phyloP scores from a whole-genome alignment of 2,329 filamentous ascomycete species.

The Cercospora sesami region DNA sequence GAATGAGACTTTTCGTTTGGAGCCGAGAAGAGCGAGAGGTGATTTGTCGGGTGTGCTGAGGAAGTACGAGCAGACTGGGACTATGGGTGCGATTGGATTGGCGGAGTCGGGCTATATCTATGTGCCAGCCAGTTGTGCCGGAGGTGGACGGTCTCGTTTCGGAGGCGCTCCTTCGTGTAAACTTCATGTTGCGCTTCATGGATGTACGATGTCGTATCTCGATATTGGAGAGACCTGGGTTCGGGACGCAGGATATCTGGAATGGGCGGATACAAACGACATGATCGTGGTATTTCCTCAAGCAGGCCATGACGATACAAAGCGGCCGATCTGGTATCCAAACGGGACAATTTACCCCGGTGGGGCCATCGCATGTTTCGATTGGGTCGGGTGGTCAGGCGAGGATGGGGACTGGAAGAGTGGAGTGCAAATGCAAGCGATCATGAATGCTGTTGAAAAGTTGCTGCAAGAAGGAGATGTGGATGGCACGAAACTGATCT shows the following conservation, averaged over 20 bases:
- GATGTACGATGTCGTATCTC: slow-evolving; percentile 16
- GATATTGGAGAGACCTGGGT: slow-evolving; percentile 15
- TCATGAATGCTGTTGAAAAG: slow-evolving; percentile 13
- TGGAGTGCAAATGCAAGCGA: slow-evolving; percentile 17
- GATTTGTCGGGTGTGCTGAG: background rate
- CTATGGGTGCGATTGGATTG: slow-evolving; percentile 12
- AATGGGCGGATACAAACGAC: slow-evolving; percentile 19
- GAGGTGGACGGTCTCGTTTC: background rate
- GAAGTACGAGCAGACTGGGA: slow-evolving; percentile 2
- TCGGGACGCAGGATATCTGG: slow-evolving; percentile 8
- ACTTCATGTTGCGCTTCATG: slow-evolving; percentile 20
- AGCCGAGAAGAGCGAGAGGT: background rate
- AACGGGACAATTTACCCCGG: slow-evolving; percentile 6
- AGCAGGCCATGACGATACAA: slow-evolving; percentile 10
- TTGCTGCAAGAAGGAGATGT: background rate
- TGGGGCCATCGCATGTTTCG: slow-evolving; percentile 15
- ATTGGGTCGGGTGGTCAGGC: slow-evolving; percentile 14
- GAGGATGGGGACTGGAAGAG: slow-evolving; percentile 15
- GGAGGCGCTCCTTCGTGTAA: background rate
- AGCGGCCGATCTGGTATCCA: slow-evolving; percentile 10
- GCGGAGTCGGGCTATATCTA: slow-evolving; percentile 10
- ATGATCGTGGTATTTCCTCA: slow-evolving; percentile 18
- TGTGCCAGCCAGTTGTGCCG: slow-evolving; percentile 6
- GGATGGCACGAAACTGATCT: background rate
- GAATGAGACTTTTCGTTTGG: background rate